phyloP scores from a whole-genome alignment of 495 filamentous ascomycete genomes.

The Alectoria sarmentosa region DNA sequence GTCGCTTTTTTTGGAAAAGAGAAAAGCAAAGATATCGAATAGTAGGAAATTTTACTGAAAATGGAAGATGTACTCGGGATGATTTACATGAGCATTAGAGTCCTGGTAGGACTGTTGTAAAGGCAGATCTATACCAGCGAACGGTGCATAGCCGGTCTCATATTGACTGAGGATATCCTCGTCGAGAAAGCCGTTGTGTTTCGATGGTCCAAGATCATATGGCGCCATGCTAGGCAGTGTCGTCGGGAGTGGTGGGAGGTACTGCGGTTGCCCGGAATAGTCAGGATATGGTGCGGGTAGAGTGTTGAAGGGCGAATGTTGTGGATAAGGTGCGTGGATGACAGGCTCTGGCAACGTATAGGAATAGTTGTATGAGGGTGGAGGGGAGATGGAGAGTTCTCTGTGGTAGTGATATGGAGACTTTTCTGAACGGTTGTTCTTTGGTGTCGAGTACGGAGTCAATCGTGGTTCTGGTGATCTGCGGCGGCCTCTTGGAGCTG shows the following conservation, averaged over 20 bases:
- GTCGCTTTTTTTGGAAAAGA: conserved; percentile 13
- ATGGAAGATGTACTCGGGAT: conserved; percentile 31
- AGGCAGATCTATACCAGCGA: conserved; percentile 69
- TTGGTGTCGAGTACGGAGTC: conserved; percentile 37
- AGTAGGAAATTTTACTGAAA: conserved; percentile 15
- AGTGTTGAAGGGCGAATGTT: conserved; percentile 57
- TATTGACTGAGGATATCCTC: conserved; percentile 66
- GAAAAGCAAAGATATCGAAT: conserved; percentile 9
- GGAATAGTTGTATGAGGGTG: conserved; percentile 65
- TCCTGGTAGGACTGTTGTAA: conserved; percentile 52
- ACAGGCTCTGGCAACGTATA: conserved; percentile 61
- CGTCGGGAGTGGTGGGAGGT: conserved; percentile 53
- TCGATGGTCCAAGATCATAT: conserved; percentile 51
- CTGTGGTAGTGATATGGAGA: conserved; percentile 65
- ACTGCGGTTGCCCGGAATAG: conserved; percentile 50
- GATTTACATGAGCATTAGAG: conserved; percentile 64
- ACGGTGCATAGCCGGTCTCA: conserved; percentile 64
- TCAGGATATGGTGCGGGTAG: conserved; percentile 53
- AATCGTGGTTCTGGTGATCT: conserved; percentile 35
- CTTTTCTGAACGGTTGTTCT: conserved; percentile 45
- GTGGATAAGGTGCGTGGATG: conserved; percentile 55
- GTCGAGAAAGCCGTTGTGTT: conserved; percentile 47
- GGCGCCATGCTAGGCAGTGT: conserved; percentile 63
- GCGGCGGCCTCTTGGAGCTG: conserved; percentile 41
- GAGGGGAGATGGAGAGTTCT: conserved; percentile 62